A percentile compares a stretch with the other conserved stretches of the same genome.
Conservation (phyloP, 176 grass and related monocot genomes). For the Panicum miliaceum region DNA sequence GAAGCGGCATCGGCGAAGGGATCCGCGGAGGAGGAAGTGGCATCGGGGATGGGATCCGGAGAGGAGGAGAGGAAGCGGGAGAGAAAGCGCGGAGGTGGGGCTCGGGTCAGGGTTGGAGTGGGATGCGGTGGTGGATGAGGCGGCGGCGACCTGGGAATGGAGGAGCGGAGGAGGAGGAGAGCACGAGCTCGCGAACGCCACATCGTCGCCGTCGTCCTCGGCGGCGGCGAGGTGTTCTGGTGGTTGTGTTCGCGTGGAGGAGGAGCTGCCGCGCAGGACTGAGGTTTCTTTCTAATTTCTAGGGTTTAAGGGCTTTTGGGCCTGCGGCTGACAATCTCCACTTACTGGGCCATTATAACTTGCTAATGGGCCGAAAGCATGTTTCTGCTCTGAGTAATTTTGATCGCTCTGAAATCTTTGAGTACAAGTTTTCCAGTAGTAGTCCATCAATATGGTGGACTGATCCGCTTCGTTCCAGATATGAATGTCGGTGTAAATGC, state of each 20-base stretch:
- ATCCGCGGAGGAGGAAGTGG: slow-evolving; percentile 21
- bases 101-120: slow-evolving; percentile 5
- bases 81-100: slow-evolving; percentile 37
- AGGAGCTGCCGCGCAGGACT: neutral
- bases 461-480: neutral
- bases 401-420: neutral
- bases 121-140: slow-evolving; percentile 35
- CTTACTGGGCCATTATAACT: neutral
- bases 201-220: slow-evolving; percentile 50
- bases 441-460: neutral
- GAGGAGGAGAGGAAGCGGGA: slow-evolving; percentile 66
- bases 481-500: neutral
- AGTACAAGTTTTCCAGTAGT: neutral
- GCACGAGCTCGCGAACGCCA: slow-evolving; percentile 76
- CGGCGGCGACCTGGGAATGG: slow-evolving; percentile 20
- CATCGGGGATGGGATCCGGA: slow-evolving; percentile 43
- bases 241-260: neutral
- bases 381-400: neutral
- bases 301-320: slow-evolving; percentile 45
- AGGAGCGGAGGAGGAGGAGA: slow-evolving; percentile 68
- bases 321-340: neutral
- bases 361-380: neutral
- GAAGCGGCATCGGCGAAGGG: slow-evolving; percentile 10
- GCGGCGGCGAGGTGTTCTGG: slow-evolving; percentile 20
- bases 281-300: slow-evolving; percentile 3